Conservation (phyloP, 2,329 filamentous ascomycete genomes). For the Zymoseptoria brevis region DNA sequence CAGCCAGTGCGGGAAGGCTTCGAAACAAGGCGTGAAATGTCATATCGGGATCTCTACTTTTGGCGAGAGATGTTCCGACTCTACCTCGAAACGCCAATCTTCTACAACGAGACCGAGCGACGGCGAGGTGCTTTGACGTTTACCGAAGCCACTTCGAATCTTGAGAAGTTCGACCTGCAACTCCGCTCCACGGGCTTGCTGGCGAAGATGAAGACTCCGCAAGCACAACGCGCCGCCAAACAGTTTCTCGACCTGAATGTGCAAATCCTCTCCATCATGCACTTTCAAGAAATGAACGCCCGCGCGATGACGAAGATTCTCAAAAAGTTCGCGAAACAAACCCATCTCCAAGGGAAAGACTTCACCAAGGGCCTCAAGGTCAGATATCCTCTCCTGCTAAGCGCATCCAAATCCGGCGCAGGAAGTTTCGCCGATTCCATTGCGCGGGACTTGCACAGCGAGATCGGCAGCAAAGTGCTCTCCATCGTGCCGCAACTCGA, state of each 20-base stretch:
- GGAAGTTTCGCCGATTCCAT: constrained; percentile 58
- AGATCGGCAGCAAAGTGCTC: constrained; percentile 65
- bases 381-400: constrained; percentile 23
- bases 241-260: constrained; percentile 67
- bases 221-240: constrained; percentile 57
- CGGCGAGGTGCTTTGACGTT: constrained; percentile 62
- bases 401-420: constrained; percentile 49
- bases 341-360: constrained; percentile 52
- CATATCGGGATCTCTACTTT: constrained; percentile 52
- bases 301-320: constrained; percentile 73
- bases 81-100: constrained; percentile 71
- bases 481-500: constrained; percentile 71
- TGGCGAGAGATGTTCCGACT: constrained; percentile 79
- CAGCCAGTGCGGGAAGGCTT: constrained; percentile 51
- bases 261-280: constrained; percentile 67
- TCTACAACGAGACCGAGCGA: constrained; percentile 69
- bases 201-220: constrained; percentile 55
- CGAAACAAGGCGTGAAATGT: constrained; percentile 26
- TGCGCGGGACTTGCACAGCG: constrained; percentile 66
- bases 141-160: constrained; percentile 55
- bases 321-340: constrained; percentile 89
- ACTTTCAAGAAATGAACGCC: constrained; percentile 78
- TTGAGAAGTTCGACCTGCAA: constrained; percentile 65
- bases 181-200: constrained; percentile 53
- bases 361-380: constrained; percentile 21